phyloP scores from a whole-genome alignment of 2,329 filamentous ascomycete species.

The Phyllachora maydis region DNA sequence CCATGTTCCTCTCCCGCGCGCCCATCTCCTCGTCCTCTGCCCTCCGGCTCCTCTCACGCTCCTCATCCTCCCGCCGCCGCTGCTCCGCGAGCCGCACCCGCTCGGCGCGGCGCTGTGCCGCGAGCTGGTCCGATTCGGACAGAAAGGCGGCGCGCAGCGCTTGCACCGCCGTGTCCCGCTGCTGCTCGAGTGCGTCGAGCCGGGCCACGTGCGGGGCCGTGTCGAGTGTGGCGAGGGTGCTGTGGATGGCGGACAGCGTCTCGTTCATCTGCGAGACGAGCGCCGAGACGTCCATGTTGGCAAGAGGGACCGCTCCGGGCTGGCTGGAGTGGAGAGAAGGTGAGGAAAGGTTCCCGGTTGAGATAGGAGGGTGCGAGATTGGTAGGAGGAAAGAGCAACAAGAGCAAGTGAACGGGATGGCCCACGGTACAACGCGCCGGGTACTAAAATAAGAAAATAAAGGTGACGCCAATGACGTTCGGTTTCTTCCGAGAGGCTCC shows the following conservation, averaged over 20 bases:
- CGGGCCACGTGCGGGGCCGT: slow-evolving; percentile 12
- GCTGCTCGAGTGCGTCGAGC: slow-evolving; percentile 17
- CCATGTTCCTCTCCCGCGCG: slow-evolving; percentile 9
- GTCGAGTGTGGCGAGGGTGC: slow-evolving; percentile 13
- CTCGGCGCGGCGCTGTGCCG: slow-evolving; percentile 10
- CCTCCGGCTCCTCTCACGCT: slow-evolving; percentile 13
- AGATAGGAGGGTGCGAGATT: not conserved
- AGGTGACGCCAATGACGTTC: too few relatives aligned
- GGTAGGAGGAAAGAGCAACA: too few relatives aligned
- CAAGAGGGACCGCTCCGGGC: slow-evolving; percentile 2
- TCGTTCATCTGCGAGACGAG: slow-evolving; percentile 21
- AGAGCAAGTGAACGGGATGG: too few relatives aligned
- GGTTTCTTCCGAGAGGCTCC: too few relatives aligned
- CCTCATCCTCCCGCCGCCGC: slow-evolving; percentile 19
- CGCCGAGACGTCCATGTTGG: slow-evolving; percentile 13
- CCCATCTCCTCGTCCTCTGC: slow-evolving; percentile 15
- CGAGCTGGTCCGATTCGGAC: slow-evolving; percentile 10
- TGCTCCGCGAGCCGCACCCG: slow-evolving; percentile 13
- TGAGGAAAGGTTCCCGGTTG: not conserved
- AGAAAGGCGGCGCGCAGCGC: slow-evolving; percentile 11
- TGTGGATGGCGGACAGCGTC: slow-evolving; percentile 17
- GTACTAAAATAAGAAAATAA: too few relatives aligned
- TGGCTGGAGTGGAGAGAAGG: not conserved
- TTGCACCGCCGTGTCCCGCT: slow-evolving; percentile 13
- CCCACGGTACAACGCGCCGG: too few relatives aligned